Base-by-base conservation (phyloP, 163 green algal species). In the Prototheca cutis region DNA sequence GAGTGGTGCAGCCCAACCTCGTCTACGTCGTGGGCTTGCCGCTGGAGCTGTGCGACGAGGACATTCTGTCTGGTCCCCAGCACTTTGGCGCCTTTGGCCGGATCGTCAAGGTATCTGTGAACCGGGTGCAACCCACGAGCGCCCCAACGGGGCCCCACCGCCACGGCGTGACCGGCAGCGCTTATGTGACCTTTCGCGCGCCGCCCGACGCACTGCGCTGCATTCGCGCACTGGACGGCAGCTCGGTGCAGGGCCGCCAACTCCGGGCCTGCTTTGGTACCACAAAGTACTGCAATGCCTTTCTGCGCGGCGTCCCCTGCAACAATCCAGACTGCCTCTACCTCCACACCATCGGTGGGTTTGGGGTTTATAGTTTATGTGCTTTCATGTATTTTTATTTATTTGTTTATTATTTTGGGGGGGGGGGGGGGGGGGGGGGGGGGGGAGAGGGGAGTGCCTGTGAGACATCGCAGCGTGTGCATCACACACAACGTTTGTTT, bases 261-360 rank as follows among this genome's bases (percentile, higher is more conserved):
- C 65, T 90, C 27, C 79, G 77, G 40, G 84, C 87, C 8, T 96
- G 84, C 72, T 96, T 91, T 71, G 89, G 89, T 4, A 96, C 89
- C 18, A 96, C 89, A 24, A 96, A 96, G 70, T 96, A 95, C 74
- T 96, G 89, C 82, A 91, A 94, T 65, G 79, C 89, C 15, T 96
- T 93, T 60, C 66, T 96, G 21, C 90, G 89, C 70, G 81, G 90
- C 48, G 45, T 85, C 48, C 62, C 69, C 18, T 96, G 89, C 73
- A 92, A 80, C 68, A 95, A 95, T 61, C 65, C 77, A 6, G 89
- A 96, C 55, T 96, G 89, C 74, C 70, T 95, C 25, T 96, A 96
- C 66, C 82, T 96, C n/a, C 89, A 96, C 67, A 82, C 90, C 18
- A 65, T 93, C 27, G 87, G 84, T 81, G 66, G 62, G 71, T 15